Base-by-base conservation (phyloP, 2,329 filamentous ascomycete genomes). In the Ophiostoma sp. region DNA sequence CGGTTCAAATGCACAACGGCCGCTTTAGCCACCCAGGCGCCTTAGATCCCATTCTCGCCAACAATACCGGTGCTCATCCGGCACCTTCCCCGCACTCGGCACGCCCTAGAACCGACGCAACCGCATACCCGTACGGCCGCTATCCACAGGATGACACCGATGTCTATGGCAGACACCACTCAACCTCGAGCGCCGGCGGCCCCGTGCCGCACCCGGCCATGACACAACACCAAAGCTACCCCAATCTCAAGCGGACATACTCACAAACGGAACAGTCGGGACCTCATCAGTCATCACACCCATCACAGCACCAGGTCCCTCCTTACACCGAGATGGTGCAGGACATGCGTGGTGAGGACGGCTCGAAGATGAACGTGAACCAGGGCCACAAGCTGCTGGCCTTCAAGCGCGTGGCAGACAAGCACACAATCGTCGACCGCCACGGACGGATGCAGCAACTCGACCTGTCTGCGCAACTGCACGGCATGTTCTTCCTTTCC, bases 401-500 rank as follows among this genome's bases (percentile, higher is more conserved):
- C 5, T 87, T 87, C 76, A 83, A 83, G 73, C 81, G 82, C 68
- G 78, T 80, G 8, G 82, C 83, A 72, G 85, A 87, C 75, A 87
- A 87, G 78, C 80, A 84, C 77, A 86, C 84, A 55, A 82, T 87
- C 65, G 80, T 87, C 69, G 85, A 87, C 74, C 80, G 82, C 71
- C 84, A 86, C 75, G 84, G 84, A 60, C 82, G 83, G 60, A 82
- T 87, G 72, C 84, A 86, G 75, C 83, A 86, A 73, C 80, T 87
- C n/a, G 85, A 87, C 72, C 77, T 87, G 49, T 84, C 84, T 7
- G 90, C 91, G 16, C 90, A 94, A 79, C 86, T 94, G 42, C 90
- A 93, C 75, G 91, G 91, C 80, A 93, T 94, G 90, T 94, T 94
- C 81, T 94, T 94, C 77, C 82, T 94, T 44, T 92, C 91, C 42